phyloP scores from a whole-genome alignment of 2,329 filamentous ascomycete genomes.

The Pseudogymnoascus sp. region DNA sequence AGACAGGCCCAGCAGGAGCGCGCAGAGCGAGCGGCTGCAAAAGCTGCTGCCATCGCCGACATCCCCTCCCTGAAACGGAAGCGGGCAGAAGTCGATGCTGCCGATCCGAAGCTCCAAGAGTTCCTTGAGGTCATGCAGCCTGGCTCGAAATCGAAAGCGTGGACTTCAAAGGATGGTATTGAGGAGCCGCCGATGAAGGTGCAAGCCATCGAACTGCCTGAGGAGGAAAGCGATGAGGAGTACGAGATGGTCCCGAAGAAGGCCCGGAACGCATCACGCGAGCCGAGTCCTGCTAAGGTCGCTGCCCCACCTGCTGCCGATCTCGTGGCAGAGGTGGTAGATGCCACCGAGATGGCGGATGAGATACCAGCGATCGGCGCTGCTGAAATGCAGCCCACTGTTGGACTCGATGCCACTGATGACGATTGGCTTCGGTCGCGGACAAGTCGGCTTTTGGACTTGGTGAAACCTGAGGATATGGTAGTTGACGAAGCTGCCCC shows the following conservation, averaged over 20 bases:
- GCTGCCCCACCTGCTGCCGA: conserved; percentile 3
- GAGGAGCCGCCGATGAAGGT: conserved; percentile 35
- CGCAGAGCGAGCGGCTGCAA: conserved; percentile 17
- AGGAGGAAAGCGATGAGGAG: conserved; percentile 62
- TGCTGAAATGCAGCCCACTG: conserved; percentile 22
- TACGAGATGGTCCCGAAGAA: conserved; percentile 59
- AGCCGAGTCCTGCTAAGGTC: not conserved
- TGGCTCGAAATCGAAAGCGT: conserved; percentile 54
- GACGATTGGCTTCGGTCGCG: conserved; percentile 86
- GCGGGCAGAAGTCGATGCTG: conserved; percentile 46
- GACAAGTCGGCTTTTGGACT: conserved; percentile 76
- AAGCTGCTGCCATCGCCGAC: conserved; percentile 30
- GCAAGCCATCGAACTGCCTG: conserved; percentile 35
- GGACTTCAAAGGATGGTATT: conserved; percentile 43
- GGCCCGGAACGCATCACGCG: conserved; percentile 29
- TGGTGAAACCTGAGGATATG: conserved; percentile 48
- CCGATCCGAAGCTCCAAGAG: conserved; percentile 76
- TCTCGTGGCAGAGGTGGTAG: conserved; percentile 6
- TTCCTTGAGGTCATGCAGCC: conserved; percentile 76
- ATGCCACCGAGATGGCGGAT: not conserved
- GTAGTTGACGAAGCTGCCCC: conserved; percentile 40
- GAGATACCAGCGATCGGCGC: conserved; percentile 16
- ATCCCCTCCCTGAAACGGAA: conserved; percentile 55
- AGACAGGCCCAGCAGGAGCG: conserved; percentile 20
- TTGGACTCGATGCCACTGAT: conserved; percentile 34